phyloP scores from a whole-genome alignment of 768 basidiomycete species.

The Termitomyces sp. region DNA sequence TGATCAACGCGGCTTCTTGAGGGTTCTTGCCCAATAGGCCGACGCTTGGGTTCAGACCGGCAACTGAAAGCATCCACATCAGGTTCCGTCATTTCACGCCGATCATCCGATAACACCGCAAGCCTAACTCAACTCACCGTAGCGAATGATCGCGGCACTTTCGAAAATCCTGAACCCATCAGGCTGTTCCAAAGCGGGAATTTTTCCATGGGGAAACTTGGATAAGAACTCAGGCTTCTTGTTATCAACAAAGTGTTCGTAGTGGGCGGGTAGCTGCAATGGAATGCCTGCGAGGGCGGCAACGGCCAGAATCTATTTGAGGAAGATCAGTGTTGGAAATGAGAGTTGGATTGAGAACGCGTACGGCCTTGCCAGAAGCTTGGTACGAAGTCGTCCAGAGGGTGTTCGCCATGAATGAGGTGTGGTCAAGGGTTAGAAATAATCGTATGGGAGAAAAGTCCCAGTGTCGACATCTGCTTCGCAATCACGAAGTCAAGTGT shows the following conservation, averaged over 20 bases:
- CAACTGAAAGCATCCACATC: constrained; percentile 64
- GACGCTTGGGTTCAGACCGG: constrained; percentile 76
- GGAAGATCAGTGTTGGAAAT: not conserved
- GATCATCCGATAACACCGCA: constrained; percentile 42
- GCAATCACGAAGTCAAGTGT: not conserved
- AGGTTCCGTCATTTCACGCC: constrained; percentile 66
- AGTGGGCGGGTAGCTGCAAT: constrained; percentile 46
- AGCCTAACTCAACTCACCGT: constrained; percentile 70
- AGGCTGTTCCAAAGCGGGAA: constrained; percentile 74
- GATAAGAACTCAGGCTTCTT: constrained; percentile 60
- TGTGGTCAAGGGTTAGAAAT: not conserved
- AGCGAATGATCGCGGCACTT: constrained; percentile 74
- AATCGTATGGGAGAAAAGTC: not conserved
- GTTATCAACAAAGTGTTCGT: constrained; percentile 62
- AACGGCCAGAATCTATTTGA: constrained; percentile 39
- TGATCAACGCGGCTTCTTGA: constrained; percentile 56
- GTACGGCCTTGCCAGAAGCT: constrained; percentile 42
- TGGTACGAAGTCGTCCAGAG: constrained; percentile 48
- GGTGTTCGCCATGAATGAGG: constrained; percentile 38
- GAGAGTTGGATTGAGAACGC: constrained; percentile 16
- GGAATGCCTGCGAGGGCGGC: constrained; percentile 58
- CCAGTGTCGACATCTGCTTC: not conserved
- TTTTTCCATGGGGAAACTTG: constrained; percentile 80
- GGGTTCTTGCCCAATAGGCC: constrained; percentile 53
- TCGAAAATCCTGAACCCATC: constrained; percentile 83